A percentile compares a stretch with the other conserved stretches of the same genome.
These are phyloP conservation scores for Apophysomyces trapeziformis DNA, from an alignment of 371 early-diverging fungal species.

Conservation along the genomic window DNA sequence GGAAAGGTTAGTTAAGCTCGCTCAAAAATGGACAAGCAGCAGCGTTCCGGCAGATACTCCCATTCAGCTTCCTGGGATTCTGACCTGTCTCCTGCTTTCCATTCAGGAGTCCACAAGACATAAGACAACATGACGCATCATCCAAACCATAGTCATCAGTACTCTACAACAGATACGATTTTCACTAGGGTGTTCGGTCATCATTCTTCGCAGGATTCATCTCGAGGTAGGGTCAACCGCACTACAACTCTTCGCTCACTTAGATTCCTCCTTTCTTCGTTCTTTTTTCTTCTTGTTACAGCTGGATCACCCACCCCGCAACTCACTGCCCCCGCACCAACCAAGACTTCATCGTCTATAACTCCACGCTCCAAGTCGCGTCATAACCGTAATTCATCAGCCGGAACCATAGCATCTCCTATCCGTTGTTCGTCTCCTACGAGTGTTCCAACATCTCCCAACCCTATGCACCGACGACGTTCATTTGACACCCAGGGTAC, in stretches of 20 bases:
- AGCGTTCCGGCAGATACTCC: conserved; percentile 7
- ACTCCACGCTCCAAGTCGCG: conserved; percentile 21
- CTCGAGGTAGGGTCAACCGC: conserved; percentile 30
- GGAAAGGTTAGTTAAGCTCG: too few relatives aligned
- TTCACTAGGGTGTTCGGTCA: conserved; percentile 44
- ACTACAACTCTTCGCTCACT: conserved; percentile 1
- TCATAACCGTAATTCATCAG: conserved; percentile 41
- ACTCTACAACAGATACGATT: conserved; percentile 29
- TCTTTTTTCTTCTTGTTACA: neutral
- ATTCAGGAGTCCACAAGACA: conserved; percentile 3
- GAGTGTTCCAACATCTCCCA: conserved; percentile 14
- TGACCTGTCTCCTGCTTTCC: conserved; percentile 7
- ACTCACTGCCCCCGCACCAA: conserved; percentile 15
- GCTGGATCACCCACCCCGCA: conserved; percentile 35
- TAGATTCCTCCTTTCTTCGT: conserved; percentile 1
- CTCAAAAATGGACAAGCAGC: neutral
- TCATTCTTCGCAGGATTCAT: conserved; percentile 40
- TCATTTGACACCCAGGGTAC: conserved; percentile 33
- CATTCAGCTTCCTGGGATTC: conserved; percentile 10
- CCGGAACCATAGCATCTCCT: conserved; percentile 31
- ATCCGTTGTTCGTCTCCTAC: conserved; percentile 12
- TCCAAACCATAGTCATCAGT: conserved; percentile 8
- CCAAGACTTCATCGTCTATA: conserved; percentile 19
- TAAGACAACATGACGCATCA: conserved; percentile 11
- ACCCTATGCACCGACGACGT: conserved; percentile 36